Evolutionary conservation across 75 land plant genomes (phyloP).

Genomic region (Cupressus sempervirens): DNA sequence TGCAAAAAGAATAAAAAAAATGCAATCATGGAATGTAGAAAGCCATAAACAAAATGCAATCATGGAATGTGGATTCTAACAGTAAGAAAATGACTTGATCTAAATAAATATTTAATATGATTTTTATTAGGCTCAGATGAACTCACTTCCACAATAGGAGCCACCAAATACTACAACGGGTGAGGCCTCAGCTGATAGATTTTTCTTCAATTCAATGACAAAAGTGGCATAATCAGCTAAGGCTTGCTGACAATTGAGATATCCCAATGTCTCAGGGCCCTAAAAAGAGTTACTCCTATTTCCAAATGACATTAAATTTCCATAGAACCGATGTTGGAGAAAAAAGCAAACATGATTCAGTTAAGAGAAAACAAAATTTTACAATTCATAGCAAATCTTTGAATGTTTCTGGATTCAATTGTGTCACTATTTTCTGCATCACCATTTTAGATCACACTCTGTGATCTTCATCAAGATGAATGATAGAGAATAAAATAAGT

Average conservation of each 20-base stretch:
- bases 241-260: constrained; percentile 72
- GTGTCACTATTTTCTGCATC: too few relatives aligned
- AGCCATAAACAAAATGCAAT: neutral
- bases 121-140: neutral
- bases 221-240: constrained; percentile 80
- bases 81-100: neutral
- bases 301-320: constrained; percentile 71
- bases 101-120: neutral
- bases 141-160: constrained; percentile 94
- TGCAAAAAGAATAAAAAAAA: too few relatives aligned
- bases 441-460: too few relatives aligned
- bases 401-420: too few relatives aligned
- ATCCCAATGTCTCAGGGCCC: constrained; percentile 54
- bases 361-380: too few relatives aligned
- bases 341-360: neutral
- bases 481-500: too few relatives aligned
- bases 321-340: constrained; percentile 82
- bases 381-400: too few relatives aligned
- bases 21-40: too few relatives aligned
- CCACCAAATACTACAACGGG: constrained; percentile 88
- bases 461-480: too few relatives aligned
- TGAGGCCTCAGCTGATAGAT: constrained; percentile 52
- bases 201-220: constrained; percentile 65
- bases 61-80: neutral
- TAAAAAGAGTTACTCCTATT: constrained; percentile 25